Evolutionary conservation across 2,329 filamentous ascomycete species (phyloP).

Genomic region (Penicillium sp.): DNA sequence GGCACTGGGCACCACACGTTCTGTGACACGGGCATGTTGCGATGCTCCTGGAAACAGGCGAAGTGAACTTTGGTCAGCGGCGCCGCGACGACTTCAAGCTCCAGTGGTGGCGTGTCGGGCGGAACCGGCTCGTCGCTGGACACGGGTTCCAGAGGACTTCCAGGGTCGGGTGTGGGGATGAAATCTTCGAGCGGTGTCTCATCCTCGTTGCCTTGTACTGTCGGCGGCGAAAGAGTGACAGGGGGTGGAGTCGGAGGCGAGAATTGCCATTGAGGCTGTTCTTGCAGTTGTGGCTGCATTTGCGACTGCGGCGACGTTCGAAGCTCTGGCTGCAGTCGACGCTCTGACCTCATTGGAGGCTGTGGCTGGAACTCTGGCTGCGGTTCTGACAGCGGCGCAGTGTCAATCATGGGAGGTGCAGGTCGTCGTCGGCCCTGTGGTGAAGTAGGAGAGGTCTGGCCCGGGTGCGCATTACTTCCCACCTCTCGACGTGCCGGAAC

Average conservation of each 20-base stretch:
- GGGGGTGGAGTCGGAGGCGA: not conserved
- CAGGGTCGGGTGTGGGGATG: constrained; percentile 31
- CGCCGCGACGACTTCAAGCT: constrained; percentile 30
- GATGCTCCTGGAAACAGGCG: constrained; percentile 40
- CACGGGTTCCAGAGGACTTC: constrained; percentile 16
- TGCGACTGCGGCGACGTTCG: not conserved
- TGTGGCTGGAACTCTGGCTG: not conserved
- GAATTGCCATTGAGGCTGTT: not conserved
- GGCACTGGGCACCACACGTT: constrained; percentile 41
- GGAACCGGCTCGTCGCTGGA: constrained; percentile 13
- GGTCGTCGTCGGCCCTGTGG: constrained; percentile 3
- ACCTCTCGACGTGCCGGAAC: constrained; percentile 13
- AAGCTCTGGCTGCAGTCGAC: not conserved
- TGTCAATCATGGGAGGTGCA: not conserved
- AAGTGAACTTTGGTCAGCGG: constrained; percentile 36
- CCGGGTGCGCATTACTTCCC: constrained; percentile 6
- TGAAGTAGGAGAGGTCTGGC: not conserved
- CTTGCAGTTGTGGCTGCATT: not conserved
- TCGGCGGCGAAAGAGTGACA: constrained; percentile 11
- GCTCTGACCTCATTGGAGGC: not conserved
- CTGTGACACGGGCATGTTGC: constrained; percentile 31
- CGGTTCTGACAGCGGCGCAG: not conserved
- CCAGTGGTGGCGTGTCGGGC: constrained; percentile 26
- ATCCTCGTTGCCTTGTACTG: constrained; percentile 13
- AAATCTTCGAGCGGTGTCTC: constrained; percentile 29